These are phyloP conservation scores for Yarrowia keelungensis DNA, from an alignment of 805 yeast genomes.

Conservation along the genomic window DNA sequence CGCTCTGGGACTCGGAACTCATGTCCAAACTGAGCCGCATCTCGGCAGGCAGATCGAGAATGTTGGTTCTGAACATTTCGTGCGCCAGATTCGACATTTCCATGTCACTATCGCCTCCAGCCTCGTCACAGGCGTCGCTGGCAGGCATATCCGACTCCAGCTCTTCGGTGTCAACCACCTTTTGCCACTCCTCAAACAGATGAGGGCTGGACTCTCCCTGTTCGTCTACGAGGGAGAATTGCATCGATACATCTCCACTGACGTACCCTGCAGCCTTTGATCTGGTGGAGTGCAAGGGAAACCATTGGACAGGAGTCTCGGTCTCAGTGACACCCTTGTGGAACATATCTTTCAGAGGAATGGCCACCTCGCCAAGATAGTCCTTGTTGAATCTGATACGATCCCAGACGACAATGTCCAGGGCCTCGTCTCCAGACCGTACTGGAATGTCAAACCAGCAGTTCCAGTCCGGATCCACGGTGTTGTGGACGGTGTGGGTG, in stretches of 20 bases:
- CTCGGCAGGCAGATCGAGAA: constrained; percentile 17
- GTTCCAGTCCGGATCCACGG: constrained; percentile 79
- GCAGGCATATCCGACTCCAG: constrained; percentile 22
- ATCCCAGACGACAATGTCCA: constrained; percentile 42
- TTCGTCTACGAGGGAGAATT: constrained; percentile 26
- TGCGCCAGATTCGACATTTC: constrained; percentile 34
- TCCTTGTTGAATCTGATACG: constrained; percentile 37
- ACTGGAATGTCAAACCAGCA: constrained; percentile 64
- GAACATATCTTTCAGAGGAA: constrained; percentile 29
- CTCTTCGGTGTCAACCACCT: not conserved
- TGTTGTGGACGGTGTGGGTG: constrained; percentile 69
- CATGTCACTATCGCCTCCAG: constrained; percentile 10
- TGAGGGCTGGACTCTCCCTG: not conserved
- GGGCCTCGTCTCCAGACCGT: constrained; percentile 46
- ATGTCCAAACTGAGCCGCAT: constrained; percentile 19
- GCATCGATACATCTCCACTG: constrained; percentile 15
- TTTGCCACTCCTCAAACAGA: constrained; percentile 17
- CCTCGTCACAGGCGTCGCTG: constrained; percentile 9
- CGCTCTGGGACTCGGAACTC: constrained; percentile 26
- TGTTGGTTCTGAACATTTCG: constrained; percentile 33
- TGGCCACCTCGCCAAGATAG: constrained; percentile 29
- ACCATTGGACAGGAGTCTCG: constrained; percentile 12
- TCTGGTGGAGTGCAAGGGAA: constrained; percentile 10
- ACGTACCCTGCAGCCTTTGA: constrained; percentile 10
- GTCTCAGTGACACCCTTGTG: constrained; percentile 20